Evolutionary conservation across 805 yeast genomes (phyloP), one percentile per base, ranked within the genome.

Genomic region (Yamadazyma nakazawae): DNA sequence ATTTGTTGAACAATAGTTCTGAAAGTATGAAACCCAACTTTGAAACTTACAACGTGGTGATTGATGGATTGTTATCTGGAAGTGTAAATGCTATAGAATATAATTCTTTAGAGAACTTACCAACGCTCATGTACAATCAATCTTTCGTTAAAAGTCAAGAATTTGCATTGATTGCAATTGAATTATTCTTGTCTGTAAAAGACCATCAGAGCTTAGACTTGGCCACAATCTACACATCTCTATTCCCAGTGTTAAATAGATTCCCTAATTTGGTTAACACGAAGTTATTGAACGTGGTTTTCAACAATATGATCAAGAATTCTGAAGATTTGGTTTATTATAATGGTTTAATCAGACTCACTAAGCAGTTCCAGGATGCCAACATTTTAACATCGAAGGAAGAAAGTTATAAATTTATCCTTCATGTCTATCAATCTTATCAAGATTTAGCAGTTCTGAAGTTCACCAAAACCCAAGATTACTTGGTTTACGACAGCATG

Each of bases 51-150:
- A 68, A 77, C 54, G 60, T 66, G 1, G 60, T 78, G 5, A 66
- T 85, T 39, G 63, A 66, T 18, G 74, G 78, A 26, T 67, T 85
- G 24, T 67, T 84, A 43, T 64, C 66, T 34, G 81, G 83, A 57
- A 47, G 78, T 76, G 17, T 70, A 58, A 54, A 82, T 74, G n/a
- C 51, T 34, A 43, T 49, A 9, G 19, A 30, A 7, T 45, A 43
- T 37, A 44, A 41, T 19, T 37, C 44, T 10, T 12, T 26, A 5
- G 18, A 42, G 5, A 52, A 50, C 32, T 30, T 52, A 26, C 54
- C 56, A 30, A 46, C 37, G 5, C 14, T 35, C 9, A 8, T 50
- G 28, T 36, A 65, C 70, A 49, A 84, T 68, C 62, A 72, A 72
- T 53, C 76, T 64, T 60, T 58, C 38, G 54, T 64, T n/a, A 76